These are phyloP conservation scores for Sphagnum fallax DNA, from an alignment of 228 moss, liverwort and hornwort species.

Conservation along the genomic window DNA sequence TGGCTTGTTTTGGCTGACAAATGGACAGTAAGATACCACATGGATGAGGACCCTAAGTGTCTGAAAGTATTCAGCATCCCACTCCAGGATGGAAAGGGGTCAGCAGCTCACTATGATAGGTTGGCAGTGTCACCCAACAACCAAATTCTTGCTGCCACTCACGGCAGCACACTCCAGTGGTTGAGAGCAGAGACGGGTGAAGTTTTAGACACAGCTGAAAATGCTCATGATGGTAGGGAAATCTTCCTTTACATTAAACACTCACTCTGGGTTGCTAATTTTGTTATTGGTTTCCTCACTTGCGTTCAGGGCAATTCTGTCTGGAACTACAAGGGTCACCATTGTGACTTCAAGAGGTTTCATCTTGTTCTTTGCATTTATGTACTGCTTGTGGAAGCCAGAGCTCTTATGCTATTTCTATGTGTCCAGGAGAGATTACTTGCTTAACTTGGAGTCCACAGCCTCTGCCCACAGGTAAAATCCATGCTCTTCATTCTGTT, in stretches of 20 bases:
- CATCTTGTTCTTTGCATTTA: not conserved
- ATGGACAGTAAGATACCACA: constrained; percentile 77
- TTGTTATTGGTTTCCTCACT: not conserved
- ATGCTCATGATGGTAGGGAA: constrained; percentile 89
- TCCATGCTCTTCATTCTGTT: not conserved
- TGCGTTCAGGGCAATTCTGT: not conserved
- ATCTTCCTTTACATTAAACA: not conserved
- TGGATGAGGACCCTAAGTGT: constrained; percentile 99
- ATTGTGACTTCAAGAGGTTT: not conserved
- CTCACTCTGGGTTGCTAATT: not conserved
- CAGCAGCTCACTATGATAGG: constrained; percentile 57
- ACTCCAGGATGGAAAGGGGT: constrained; percentile 49
- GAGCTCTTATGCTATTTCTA: not conserved
- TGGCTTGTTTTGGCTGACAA: too few relatives aligned
- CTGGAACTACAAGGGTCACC: not conserved
- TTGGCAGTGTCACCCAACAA: constrained; percentile 84
- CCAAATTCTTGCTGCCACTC: constrained; percentile 67
- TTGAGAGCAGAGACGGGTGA: constrained; percentile 66
- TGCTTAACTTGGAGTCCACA: constrained; percentile 85
- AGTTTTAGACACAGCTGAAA: constrained; percentile 81
- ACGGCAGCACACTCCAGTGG: constrained; percentile 80
- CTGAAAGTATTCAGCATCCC: constrained; percentile 81
- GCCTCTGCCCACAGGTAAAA: constrained; percentile 72
- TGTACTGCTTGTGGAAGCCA: not conserved
- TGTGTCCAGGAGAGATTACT: constrained; percentile 58